Conservation (phyloP, 164 flowering plant genomes). For the Brasenia schreberi region DNA sequence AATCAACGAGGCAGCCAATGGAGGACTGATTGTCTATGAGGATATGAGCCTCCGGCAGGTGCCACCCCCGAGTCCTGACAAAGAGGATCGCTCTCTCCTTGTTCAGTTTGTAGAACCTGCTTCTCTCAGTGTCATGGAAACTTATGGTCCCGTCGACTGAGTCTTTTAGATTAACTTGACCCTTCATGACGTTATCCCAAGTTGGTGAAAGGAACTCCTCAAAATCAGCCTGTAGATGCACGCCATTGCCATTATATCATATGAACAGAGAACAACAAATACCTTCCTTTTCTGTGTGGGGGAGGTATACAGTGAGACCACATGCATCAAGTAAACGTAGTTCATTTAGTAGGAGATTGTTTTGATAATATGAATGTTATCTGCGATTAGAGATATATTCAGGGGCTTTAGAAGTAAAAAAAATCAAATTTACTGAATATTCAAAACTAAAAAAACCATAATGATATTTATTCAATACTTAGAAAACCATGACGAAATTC, state of each 20-base stretch:
- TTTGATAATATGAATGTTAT: too few relatives aligned
- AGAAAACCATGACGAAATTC: too few relatives aligned
- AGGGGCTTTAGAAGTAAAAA: too few relatives aligned
- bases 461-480: too few relatives aligned
- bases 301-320: too few relatives aligned
- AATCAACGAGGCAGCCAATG: constrained; percentile 78
- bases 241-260: background rate
- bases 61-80: constrained; percentile 95
- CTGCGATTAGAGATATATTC: too few relatives aligned
- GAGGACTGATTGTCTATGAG: constrained; percentile 82
- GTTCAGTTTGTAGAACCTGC: constrained; percentile 72
- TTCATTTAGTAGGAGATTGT: too few relatives aligned
- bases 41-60: constrained; percentile 78
- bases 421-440: too few relatives aligned
- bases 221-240: constrained; percentile 63
- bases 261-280: background rate
- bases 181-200: constrained; percentile 81
- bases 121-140: constrained; percentile 63
- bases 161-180: constrained; percentile 46
- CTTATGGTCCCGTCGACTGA: constrained; percentile 79
- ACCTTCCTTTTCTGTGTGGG: background rate
- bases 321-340: too few relatives aligned
- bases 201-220: constrained; percentile 86
- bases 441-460: too few relatives aligned
- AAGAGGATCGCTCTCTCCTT: constrained; percentile 72